These are phyloP conservation scores for Osmozyma mogii DNA, from an alignment of 805 yeast genomes.

Conservation along the genomic window DNA sequence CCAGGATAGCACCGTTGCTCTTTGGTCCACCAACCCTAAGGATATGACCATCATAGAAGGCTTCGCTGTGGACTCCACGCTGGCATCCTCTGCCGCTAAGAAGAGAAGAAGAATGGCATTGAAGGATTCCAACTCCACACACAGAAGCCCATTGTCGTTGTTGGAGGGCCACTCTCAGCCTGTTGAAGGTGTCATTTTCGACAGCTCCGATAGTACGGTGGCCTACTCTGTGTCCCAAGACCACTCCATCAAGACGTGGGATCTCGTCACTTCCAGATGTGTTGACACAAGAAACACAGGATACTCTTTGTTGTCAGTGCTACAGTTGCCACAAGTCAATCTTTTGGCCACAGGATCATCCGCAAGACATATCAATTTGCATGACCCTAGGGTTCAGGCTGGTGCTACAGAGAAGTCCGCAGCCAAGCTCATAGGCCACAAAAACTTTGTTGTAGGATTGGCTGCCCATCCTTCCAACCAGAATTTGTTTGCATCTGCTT, in stretches of 20 bases:
- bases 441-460: conserved; percentile 79
- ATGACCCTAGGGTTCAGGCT: conserved; percentile 72
- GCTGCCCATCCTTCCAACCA: conserved; percentile 70
- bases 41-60: conserved; percentile 57
- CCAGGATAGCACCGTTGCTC: conserved; percentile 67
- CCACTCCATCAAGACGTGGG: conserved; percentile 95
- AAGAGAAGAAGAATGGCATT: conserved; percentile 81
- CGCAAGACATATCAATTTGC: conserved; percentile 92
- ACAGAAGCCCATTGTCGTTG: conserved; percentile 74
- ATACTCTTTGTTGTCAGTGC: conserved; percentile 70
- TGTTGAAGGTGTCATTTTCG: conserved; percentile 79
- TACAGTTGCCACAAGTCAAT: conserved; percentile 58
- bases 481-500: conserved; percentile 78
- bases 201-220: conserved; percentile 63
- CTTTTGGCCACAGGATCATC: conserved; percentile 90
- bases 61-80: conserved; percentile 7
- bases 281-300: conserved; percentile 86
- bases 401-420: conserved; percentile 46
- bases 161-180: conserved; percentile 81
- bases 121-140: conserved; percentile 64
- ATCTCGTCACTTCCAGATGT: conserved; percentile 74
- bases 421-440: conserved; percentile 75
- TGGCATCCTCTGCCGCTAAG: conserved; percentile 67
- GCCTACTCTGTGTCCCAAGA: conserved; percentile 94
- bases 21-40: conserved; percentile 84